A percentile compares a stretch with the other conserved stretches of the same genome.
phyloP scores from a whole-genome alignment of 2,329 filamentous ascomycete species.

The Hymenoscyphus fraxineus region DNA sequence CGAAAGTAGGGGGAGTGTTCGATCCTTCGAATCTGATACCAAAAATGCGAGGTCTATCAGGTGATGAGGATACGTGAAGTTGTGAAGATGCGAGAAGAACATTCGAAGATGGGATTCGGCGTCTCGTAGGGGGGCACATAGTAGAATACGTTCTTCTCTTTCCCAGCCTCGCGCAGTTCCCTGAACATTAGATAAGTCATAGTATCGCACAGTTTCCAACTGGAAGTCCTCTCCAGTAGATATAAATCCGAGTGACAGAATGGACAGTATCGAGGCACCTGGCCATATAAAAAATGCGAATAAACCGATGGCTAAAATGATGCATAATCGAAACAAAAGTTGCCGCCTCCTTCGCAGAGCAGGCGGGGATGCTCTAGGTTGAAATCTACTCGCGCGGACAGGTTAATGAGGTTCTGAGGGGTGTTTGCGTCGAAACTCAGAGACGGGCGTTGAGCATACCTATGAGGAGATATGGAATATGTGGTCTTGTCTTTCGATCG shows the following conservation, averaged over 20 bases:
- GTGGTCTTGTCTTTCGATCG: constrained; percentile 59
- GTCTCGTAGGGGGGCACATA: constrained; percentile 92
- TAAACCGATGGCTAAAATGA: constrained; percentile 54
- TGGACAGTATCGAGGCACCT: constrained; percentile 56
- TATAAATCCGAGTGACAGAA: constrained; percentile 66
- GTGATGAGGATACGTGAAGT: constrained; percentile 95
- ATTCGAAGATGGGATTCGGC: constrained; percentile 88
- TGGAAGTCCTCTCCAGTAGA: constrained; percentile 66
- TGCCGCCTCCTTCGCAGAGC: constrained; percentile 70
- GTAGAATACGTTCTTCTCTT: constrained; percentile 86
- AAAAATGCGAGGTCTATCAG: constrained; percentile 95
- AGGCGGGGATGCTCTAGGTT: constrained; percentile 72
- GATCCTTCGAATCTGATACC: constrained; percentile 95
- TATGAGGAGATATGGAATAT: constrained; percentile 85
- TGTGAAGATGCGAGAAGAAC: constrained; percentile 97
- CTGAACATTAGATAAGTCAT: constrained; percentile 87
- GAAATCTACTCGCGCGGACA: constrained; percentile 57
- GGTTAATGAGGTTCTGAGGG: constrained; percentile 19
- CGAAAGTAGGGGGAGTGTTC: constrained; percentile 73
- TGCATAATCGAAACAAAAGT: constrained; percentile 64
- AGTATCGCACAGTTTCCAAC: constrained; percentile 94
- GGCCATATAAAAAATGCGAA: constrained; percentile 74
- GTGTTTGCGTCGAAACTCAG: constrained; percentile 14
- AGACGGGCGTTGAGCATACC: constrained; percentile 50
- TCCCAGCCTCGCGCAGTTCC: constrained; percentile 94